Evolutionary conservation across 2,329 filamentous ascomycete species (phyloP).

Genomic region (Juglanconis sp.): DNA sequence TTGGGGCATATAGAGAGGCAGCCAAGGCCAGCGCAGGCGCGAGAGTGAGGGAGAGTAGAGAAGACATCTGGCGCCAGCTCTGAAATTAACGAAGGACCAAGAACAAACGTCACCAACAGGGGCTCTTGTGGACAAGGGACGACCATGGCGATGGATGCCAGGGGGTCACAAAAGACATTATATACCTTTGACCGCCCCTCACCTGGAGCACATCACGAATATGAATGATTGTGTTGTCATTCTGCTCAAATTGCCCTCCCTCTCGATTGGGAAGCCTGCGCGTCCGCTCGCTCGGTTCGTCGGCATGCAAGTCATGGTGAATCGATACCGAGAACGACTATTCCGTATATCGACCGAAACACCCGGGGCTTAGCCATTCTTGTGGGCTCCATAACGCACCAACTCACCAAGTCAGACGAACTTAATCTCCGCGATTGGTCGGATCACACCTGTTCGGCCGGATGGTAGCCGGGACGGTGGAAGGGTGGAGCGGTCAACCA

Average conservation of each 20-base stretch:
- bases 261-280: background rate
- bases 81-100: background rate
- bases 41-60: constrained; percentile 4
- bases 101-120: background rate
- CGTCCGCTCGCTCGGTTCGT: background rate
- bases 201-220: background rate
- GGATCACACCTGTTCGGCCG: background rate
- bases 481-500: no score
- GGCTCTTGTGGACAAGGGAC: background rate
- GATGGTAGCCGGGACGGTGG: no score
- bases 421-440: background rate
- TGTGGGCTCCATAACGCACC: background rate
- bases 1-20: constrained; percentile 5
- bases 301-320: background rate
- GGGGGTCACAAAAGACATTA: background rate
- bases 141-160: background rate
- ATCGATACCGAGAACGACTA: background rate
- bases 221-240: background rate
- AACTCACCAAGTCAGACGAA: background rate
- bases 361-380: background rate
- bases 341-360: background rate
- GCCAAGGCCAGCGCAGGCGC: constrained; percentile 8
- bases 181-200: background rate
- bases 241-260: background rate
- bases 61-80: constrained; percentile 3